phyloP scores from a whole-genome alignment of 805 yeast genomes.

The Ogataea wickerhamii region DNA sequence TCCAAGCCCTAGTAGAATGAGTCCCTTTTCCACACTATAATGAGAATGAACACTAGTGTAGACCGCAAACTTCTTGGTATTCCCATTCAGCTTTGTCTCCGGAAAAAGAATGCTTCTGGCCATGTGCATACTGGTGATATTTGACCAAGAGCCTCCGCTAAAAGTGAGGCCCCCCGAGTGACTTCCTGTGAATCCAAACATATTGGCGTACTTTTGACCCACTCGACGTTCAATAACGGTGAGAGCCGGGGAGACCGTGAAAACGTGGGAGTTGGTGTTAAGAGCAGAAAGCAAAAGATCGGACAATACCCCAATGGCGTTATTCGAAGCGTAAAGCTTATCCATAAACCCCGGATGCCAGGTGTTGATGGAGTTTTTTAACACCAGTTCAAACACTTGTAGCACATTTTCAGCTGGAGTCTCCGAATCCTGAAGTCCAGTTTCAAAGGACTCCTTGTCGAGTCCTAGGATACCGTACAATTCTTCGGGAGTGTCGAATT shows the following conservation, averaged over 20 bases:
- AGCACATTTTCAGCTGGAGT: constrained; percentile 39
- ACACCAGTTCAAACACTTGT: constrained; percentile 49
- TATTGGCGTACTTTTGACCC: constrained; percentile 60
- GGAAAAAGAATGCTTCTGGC: constrained; percentile 69
- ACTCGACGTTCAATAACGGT: constrained; percentile 71
- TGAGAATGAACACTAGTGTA: constrained; percentile 72
- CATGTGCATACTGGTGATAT: constrained; percentile 71
- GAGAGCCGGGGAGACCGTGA: constrained; percentile 77
- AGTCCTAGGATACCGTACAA: constrained; percentile 37
- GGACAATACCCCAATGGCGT: constrained; percentile 76
- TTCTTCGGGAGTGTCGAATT: constrained; percentile 45
- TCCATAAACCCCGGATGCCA: constrained; percentile 88
- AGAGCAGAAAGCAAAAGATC: constrained; percentile 65
- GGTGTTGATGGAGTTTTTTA: constrained; percentile 70
- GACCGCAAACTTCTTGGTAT: constrained; percentile 57
- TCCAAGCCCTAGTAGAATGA: constrained; percentile 73
- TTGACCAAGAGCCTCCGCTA: constrained; percentile 86
- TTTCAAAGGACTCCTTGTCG: constrained; percentile 30
- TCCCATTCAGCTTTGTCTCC: constrained; percentile 64
- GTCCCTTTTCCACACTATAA: constrained; percentile 78
- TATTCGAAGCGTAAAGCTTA: constrained; percentile 79
- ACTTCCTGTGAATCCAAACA: constrained; percentile 54
- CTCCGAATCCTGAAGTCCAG: constrained; percentile 15
- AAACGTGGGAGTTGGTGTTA: constrained; percentile 84
- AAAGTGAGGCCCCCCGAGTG: constrained; percentile 80